These are phyloP conservation scores for Cyclotella choctawhatcheeana DNA, from an alignment of 108 stramenopile species.

Conservation along the genomic window DNA sequence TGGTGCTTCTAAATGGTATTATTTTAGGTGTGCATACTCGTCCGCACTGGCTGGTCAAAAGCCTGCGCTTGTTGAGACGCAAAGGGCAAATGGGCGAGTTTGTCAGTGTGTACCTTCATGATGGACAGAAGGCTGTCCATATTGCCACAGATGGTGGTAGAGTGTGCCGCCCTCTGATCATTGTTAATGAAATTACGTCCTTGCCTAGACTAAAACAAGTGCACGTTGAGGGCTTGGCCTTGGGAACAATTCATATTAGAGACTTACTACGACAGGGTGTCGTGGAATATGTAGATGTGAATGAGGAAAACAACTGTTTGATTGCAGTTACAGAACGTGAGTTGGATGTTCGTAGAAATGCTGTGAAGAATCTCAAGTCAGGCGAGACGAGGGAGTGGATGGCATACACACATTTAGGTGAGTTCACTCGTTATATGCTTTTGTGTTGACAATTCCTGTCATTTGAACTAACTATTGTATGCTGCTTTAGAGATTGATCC, in stretches of 20 bases:
- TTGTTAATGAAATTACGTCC: slow-evolving; percentile 88
- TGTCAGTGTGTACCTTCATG: slow-evolving; percentile 96
- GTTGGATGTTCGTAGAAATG: slow-evolving; percentile 70
- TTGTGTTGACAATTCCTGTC: background rate
- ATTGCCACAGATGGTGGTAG: slow-evolving; percentile 98
- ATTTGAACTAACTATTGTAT: background rate
- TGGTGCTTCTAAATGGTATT: slow-evolving; percentile 97
- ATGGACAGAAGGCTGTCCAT: slow-evolving; percentile 94
- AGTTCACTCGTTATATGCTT: background rate
- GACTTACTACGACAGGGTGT: slow-evolving; percentile 92
- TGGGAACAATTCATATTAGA: slow-evolving; percentile 73
- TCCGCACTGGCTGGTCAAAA: slow-evolving; percentile 75
- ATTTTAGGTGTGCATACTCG: slow-evolving; percentile 89
- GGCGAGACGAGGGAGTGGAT: slow-evolving; percentile 53
- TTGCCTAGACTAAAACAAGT: slow-evolving; percentile 76
- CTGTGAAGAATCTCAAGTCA: slow-evolving; percentile 44
- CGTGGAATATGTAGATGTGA: slow-evolving; percentile 99
- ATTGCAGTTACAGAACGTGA: slow-evolving; percentile 93
- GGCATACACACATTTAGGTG: slow-evolving; percentile 90
- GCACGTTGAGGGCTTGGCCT: slow-evolving; percentile 85
- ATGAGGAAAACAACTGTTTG: slow-evolving; percentile 98
- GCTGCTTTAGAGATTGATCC: slow-evolving; percentile 93
- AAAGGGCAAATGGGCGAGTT: slow-evolving; percentile 94
- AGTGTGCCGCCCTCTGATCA: slow-evolving; percentile 96
- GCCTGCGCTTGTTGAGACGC: slow-evolving; percentile 85